Conservation (phyloP, 106 monocot genomes). For the Dactylorhiza incarnata region DNA sequence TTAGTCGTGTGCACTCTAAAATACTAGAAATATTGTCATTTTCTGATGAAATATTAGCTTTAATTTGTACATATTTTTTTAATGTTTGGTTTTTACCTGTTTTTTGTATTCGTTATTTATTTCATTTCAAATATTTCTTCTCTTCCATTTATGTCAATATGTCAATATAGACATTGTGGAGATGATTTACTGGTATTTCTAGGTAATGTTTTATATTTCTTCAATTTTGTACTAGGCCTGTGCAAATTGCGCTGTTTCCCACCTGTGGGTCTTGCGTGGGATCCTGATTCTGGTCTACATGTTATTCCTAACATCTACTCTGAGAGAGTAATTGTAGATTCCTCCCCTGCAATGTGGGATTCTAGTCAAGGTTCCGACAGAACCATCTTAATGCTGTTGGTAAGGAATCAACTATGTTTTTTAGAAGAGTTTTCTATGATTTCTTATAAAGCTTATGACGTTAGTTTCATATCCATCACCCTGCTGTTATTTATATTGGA, state of each 20-base stretch:
- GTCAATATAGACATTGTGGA: not conserved
- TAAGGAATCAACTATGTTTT: slow-evolving; percentile 13
- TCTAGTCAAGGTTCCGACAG: slow-evolving; percentile 36
- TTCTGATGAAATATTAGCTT: too few relatives aligned
- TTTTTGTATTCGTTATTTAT: not conserved
- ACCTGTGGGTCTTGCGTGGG: slow-evolving; percentile 80
- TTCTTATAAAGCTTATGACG: not conserved
- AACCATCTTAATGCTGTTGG: slow-evolving; percentile 71
- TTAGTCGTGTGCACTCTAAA: too few relatives aligned
- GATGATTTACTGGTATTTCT: not conserved
- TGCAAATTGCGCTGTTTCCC: slow-evolving; percentile 95
- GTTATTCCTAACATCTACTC: slow-evolving; percentile 70
- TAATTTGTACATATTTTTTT: too few relatives aligned
- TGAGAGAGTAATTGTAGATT: slow-evolving; percentile 80
- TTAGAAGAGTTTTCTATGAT: not conserved
- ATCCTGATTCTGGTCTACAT: slow-evolving; percentile 61
- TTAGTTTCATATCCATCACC: not conserved
- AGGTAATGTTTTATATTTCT: slow-evolving; percentile 1
- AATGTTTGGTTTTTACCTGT: too few relatives aligned
- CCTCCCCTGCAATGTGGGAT: slow-evolving; percentile 72
- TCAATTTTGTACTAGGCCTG: slow-evolving; percentile 37
- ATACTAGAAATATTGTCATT: too few relatives aligned
- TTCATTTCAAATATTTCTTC: not conserved
- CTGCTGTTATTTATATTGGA: not conserved
- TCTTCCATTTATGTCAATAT: not conserved